Evolutionary conservation across 2,329 filamentous ascomycete genomes (phyloP), one percentile per base, ranked within the genome.

Genomic region (Blastomyces gilchristii): DNA sequence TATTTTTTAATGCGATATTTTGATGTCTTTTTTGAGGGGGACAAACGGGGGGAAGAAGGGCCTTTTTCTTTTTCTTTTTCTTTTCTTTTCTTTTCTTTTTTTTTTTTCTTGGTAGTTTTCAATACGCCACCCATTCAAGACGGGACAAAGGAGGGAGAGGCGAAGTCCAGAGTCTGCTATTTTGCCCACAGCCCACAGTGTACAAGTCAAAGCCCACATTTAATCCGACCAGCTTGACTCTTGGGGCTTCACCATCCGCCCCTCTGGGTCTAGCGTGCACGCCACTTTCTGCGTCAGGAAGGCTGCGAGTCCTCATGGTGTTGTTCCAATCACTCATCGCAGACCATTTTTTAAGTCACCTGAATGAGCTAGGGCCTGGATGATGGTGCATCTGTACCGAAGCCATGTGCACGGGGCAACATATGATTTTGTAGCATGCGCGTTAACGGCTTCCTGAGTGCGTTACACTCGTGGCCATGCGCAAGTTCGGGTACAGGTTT

Each of bases 91-190:
- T 22, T 22, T 22, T 22, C 3, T 28, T n/a, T 14, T 41, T 49
- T 22, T 50, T 49, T 61, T 61, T 61, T 61, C 53, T 53, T 39
- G 16, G 47, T 61, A 52, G 59, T 61, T 61, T 61, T 54, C 47
- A 61, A 61, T 9, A 61, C 59, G 59, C 50, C 59, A 12, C 41
- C 57, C 41, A 31, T 58, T 6, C 22, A n/a, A 54, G 52, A 54
- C 16, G 28, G 52, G 52, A 6, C 34, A 59, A 37, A 47, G 57
- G 56, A 14, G 14, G 3, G 18, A 59, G 7, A 9, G 3, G 43
- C 2, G 28, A 37, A 59, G 57, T 14, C 39, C 18, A 43, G 22
- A 47, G 39, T 31, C 22, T 59, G 41, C 39, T 22, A 25, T 18
- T 25, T 57, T 39, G 54, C 54, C 54, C 34, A 47, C n/a, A 58